Conservation (phyloP, 352 stramenopile genomes). For the Aphanomyces invadans region DNA sequence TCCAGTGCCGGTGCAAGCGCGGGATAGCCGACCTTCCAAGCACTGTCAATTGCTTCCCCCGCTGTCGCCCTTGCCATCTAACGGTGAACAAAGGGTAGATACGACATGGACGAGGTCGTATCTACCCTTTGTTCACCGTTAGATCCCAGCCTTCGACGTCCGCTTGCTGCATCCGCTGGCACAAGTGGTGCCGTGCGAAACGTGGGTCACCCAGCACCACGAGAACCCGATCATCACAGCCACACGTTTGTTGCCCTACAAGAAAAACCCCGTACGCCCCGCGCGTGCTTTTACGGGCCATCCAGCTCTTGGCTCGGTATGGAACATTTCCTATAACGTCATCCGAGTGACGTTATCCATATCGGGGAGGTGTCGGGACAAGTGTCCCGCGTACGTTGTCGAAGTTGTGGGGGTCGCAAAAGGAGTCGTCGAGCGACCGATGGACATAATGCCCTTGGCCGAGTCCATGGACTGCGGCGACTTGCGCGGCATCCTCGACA, state of each 20-base stretch:
- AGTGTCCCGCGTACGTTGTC: conserved; percentile 1
- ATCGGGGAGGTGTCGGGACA: not conserved
- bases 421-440: not conserved
- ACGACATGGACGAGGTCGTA: too few species aligned
- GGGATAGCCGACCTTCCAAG: too few species aligned
- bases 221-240: not conserved
- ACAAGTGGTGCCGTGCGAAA: conserved; percentile 55
- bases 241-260: not conserved
- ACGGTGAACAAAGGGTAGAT: too few species aligned
- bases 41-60: not conserved
- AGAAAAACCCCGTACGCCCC: not conserved
- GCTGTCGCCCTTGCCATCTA: not conserved
- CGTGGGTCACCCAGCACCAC: conserved; percentile 61
- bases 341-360: not conserved
- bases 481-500: not conserved
- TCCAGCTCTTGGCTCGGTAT: not conserved
- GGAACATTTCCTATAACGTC: too few species aligned
- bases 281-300: not conserved
- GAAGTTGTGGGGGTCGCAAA: not conserved
- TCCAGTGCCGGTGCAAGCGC: too few species aligned
- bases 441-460: not conserved
- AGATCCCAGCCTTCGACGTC: not conserved
- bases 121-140: too few species aligned
- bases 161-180: conserved; percentile 4
- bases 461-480: conserved; percentile 24